phyloP scores from a whole-genome alignment of 768 basidiomycete species.

The Amanita fuliginea region DNA sequence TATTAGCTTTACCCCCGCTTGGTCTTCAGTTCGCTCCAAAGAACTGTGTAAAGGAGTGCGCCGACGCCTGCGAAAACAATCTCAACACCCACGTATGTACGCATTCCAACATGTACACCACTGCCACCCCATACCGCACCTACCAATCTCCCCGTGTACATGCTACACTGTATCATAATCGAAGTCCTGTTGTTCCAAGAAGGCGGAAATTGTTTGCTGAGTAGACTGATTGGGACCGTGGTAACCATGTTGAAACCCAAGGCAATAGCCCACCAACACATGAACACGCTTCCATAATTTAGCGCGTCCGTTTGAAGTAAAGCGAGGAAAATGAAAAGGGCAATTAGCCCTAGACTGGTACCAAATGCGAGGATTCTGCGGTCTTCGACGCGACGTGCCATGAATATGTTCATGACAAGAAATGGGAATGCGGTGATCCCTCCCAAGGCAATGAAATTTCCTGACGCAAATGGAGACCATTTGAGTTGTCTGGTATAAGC shows the following conservation, averaged over 20 bases:
- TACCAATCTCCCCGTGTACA: slow-evolving; percentile 49
- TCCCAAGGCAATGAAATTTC: slow-evolving; percentile 62
- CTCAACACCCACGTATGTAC: slow-evolving; percentile 47
- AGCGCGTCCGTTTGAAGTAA: slow-evolving; percentile 30
- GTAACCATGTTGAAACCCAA: slow-evolving; percentile 67
- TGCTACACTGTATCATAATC: slow-evolving; percentile 59
- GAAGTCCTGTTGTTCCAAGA: slow-evolving; percentile 46
- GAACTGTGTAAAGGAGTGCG: slow-evolving; percentile 34
- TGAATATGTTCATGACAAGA: slow-evolving; percentile 47
- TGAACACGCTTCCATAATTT: slow-evolving; percentile 36
- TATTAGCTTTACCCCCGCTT: slow-evolving; percentile 35
- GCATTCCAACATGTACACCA: slow-evolving; percentile 50
- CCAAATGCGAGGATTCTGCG: slow-evolving; percentile 47
- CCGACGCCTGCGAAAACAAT: slow-evolving; percentile 51
- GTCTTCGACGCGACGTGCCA: slow-evolving; percentile 50
- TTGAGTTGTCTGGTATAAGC: slow-evolving; percentile 28
- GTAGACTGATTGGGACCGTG: slow-evolving; percentile 53
- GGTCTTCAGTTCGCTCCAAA: slow-evolving; percentile 58
- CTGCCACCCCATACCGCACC: slow-evolving; percentile 63
- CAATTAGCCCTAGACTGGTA: slow-evolving; percentile 35
- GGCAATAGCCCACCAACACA: slow-evolving; percentile 50
- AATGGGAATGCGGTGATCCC: slow-evolving; percentile 55
- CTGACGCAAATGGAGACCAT: slow-evolving; percentile 53
- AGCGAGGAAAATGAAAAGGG: slow-evolving; percentile 39
- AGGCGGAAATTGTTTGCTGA: slow-evolving; percentile 59